Evolutionary conservation across 371 early-diverging fungal species (phyloP).

Genomic region (Lichtheimia ramosa): DNA sequence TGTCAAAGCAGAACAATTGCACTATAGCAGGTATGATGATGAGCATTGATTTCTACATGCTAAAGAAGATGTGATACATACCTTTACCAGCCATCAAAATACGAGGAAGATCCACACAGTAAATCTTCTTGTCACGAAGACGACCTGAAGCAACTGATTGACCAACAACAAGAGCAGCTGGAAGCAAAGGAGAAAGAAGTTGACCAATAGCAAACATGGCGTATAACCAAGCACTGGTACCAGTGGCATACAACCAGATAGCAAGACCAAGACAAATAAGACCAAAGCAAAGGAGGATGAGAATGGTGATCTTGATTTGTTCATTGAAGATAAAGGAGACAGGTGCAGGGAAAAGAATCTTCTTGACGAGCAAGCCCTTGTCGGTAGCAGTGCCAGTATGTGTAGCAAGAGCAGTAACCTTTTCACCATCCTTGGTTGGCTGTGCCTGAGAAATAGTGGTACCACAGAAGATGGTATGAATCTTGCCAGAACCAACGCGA

Average conservation of each 20-base stretch:
- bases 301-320: slow-evolving; percentile 69
- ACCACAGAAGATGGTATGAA: slow-evolving; percentile 64
- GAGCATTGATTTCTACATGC: no score
- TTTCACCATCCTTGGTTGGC: slow-evolving; percentile 5
- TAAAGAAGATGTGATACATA: slow-evolving; percentile 35
- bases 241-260: slow-evolving; percentile 31
- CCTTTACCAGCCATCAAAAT: slow-evolving; percentile 39
- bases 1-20: slow-evolving; percentile 89
- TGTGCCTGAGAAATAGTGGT: slow-evolving; percentile 55
- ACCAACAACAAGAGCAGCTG: slow-evolving; percentile 72
- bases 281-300: slow-evolving; percentile 63
- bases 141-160: slow-evolving; percentile 71
- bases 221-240: slow-evolving; percentile 40
- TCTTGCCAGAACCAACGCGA: slow-evolving; percentile 37
- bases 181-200: slow-evolving; percentile 66
- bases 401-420: slow-evolving; percentile 56
- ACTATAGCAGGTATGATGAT: no score
- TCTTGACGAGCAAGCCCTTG: slow-evolving; percentile 76
- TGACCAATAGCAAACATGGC: slow-evolving; percentile 67
- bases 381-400: slow-evolving; percentile 77
- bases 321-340: slow-evolving; percentile 72
- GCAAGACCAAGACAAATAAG: slow-evolving; percentile 43
- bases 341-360: slow-evolving; percentile 70
- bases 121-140: slow-evolving; percentile 56
- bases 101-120: slow-evolving; percentile 73